Base-by-base conservation (phyloP, 2,329 filamentous ascomycete species). In the Microthyrium microscopicum region DNA sequence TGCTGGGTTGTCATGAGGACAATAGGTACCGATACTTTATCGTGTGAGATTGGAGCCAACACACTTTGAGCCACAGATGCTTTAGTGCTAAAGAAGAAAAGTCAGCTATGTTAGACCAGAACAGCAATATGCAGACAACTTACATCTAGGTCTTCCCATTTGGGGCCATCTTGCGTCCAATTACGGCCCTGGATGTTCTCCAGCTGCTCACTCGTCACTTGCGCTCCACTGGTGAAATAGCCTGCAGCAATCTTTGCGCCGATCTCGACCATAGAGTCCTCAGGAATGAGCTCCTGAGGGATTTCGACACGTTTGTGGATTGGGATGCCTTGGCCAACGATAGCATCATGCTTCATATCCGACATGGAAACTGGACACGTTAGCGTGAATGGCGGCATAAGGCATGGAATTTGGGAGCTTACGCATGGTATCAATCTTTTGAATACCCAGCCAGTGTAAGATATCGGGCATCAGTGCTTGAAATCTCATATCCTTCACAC, bases 381-480 rank as follows among this genome's bases (percentile, higher is more conserved):
- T n/a, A n/a, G n/a, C n/a, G n/a, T n/a, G n/a, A n/a, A n/a, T n/a
- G n/a, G n/a, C n/a, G n/a, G n/a, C n/a, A n/a, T n/a, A n/a, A n/a
- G n/a, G n/a, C 82, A 31, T 31, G 18, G n/a, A n/a, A n/a, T n/a
- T n/a, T n/a, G n/a, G n/a, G n/a, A n/a, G n/a, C n/a, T 82, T 92
- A 46, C 94, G 63, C 89, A 95, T 98, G 39, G 85, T 70, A 55
- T 98, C 89, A 50, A 98, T 95, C 66, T 95, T 95, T 53, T 80
- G 89, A 51, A 98, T 94, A 40, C 89, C 89, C 20, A 98, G 70
- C 89, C 89, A 95, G 58, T 95, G 89, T 34, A 95, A 67, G 43
- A 95, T 92, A 53, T 93, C 84, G 21, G 89, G 87, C 89, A 95
- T 95, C 35, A 98, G 65, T 19, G 87, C 87, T 62, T 95, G 89